These are phyloP conservation scores for Ganoderma leucocontextum DNA, from an alignment of 1,284 basidiomycete genomes.

Conservation along the genomic window DNA sequence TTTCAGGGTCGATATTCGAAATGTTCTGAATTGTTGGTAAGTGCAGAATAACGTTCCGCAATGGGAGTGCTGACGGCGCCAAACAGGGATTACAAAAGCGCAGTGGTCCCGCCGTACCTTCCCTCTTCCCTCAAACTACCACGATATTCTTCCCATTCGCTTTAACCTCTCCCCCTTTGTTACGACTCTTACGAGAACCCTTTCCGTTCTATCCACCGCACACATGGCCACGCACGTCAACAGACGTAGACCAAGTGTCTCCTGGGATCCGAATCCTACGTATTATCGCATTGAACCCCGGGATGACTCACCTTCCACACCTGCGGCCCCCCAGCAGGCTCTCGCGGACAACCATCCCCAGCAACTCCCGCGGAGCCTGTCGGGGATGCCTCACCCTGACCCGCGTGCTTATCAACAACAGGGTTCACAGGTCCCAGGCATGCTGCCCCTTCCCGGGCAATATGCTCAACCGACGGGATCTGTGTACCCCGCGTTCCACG, in stretches of 20 bases:
- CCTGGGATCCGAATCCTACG: not conserved
- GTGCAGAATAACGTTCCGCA: not conserved
- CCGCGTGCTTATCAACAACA: slow-evolving; percentile 1
- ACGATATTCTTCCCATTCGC: not conserved
- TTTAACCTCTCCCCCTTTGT: not conserved
- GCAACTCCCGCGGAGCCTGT: not conserved
- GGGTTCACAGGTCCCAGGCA: not conserved
- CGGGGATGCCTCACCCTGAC: not conserved
- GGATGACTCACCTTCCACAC: not conserved
- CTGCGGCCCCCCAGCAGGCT: not conserved
- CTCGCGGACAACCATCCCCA: not conserved
- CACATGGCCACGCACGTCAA: not conserved
- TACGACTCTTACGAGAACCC: slow-evolving; percentile 1
- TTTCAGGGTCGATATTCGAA: slow-evolving; percentile 8
- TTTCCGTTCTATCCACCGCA: not conserved
- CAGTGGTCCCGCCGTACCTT: not conserved
- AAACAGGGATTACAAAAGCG: slow-evolving; percentile 4
- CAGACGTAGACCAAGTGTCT: not conserved
- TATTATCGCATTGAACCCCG: not conserved
- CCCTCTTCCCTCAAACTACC: not conserved
- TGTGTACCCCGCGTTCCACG: slow-evolving; percentile 2
- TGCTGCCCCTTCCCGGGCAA: not conserved
- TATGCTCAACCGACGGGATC: not conserved
- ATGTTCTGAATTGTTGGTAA: slow-evolving; percentile 1
- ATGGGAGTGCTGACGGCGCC: slow-evolving; percentile 3